These are phyloP conservation scores for Bruguiera parviflora DNA, from an alignment of 345 rosid species.

Conservation along the genomic window DNA sequence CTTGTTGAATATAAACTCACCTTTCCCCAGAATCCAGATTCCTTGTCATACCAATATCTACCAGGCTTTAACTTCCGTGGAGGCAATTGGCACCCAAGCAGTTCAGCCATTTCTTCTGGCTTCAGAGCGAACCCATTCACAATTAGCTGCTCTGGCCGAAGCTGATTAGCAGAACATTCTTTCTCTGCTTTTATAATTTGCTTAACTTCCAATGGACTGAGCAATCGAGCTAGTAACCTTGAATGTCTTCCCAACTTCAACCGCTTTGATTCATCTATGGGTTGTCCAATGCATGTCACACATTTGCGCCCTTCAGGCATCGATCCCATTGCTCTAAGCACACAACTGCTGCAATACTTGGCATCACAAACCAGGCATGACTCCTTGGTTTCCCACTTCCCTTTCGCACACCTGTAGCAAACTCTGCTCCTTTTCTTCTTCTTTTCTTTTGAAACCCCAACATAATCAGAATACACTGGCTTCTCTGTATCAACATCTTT, in stretches of 20 bases:
- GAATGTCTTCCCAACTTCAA: slow-evolving; percentile 73
- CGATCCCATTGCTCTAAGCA: slow-evolving; percentile 98
- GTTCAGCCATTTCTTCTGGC: slow-evolving; percentile 84
- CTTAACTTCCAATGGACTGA: slow-evolving; percentile 93
- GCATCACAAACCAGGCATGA: slow-evolving; percentile 92
- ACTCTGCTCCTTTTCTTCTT: slow-evolving; percentile 56
- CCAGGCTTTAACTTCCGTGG: slow-evolving; percentile 91
- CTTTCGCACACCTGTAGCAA: slow-evolving; percentile 79
- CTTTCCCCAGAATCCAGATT: slow-evolving; percentile 98
- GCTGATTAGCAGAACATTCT: slow-evolving; percentile 90
- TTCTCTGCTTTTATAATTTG: slow-evolving; percentile 98
- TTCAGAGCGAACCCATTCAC: slow-evolving; percentile 82
- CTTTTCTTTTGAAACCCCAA: slow-evolving; percentile 56
- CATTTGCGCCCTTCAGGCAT: slow-evolving; percentile 99
- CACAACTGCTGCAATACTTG: slow-evolving; percentile 88
- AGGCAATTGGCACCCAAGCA: slow-evolving; percentile 72
- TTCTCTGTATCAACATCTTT: slow-evolving; percentile 47
- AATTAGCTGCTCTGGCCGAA: slow-evolving; percentile 83
- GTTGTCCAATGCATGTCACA: slow-evolving; percentile 74
- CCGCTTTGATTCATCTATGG: slow-evolving; percentile 86
- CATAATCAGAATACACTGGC: slow-evolving; percentile 51
- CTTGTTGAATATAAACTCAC: slow-evolving; percentile 32
- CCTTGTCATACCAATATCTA: slow-evolving; percentile 96
- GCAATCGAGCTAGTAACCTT: slow-evolving; percentile 65
- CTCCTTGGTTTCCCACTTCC: slow-evolving; percentile 94